phyloP scores from a whole-genome alignment of 306 rosid genomes.

The Pyrus betulifolia region DNA sequence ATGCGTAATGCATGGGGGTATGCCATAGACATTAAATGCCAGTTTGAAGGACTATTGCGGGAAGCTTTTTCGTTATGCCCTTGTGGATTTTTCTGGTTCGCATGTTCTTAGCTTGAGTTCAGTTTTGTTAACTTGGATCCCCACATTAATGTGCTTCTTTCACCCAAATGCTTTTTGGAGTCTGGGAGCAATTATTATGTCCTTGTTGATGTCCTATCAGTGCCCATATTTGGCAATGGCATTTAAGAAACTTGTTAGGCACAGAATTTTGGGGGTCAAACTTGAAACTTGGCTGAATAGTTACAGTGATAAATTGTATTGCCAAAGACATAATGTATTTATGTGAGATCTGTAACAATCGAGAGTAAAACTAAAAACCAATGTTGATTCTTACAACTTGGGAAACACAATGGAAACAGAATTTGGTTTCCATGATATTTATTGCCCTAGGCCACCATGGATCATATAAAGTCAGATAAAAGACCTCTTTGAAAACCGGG shows the following conservation, averaged over 20 bases:
- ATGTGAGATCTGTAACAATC: not conserved
- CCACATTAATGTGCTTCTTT: not conserved
- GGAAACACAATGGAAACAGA: not conserved
- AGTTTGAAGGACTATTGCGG: not conserved
- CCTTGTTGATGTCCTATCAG: not conserved
- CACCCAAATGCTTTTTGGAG: not conserved
- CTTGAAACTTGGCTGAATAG: not conserved
- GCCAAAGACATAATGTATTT: not conserved
- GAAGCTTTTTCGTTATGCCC: not conserved
- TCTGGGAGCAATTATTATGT: not conserved
- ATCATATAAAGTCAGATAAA: not conserved
- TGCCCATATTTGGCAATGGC: not conserved
- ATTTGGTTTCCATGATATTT: not conserved
- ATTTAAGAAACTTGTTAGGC: not conserved
- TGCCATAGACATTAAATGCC: not conserved
- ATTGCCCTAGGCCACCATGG: not conserved
- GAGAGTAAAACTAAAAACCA: not conserved
- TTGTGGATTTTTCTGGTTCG: not conserved
- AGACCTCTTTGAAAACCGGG: not conserved
- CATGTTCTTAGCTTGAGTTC: not conserved
- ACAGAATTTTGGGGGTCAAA: not conserved
- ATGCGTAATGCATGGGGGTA: not conserved
- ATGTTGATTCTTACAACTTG: not conserved
- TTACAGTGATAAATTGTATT: not conserved
- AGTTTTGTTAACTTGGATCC: not conserved